Conservation (phyloP, 1,139 yeast genomes). For the Saccharomycopsis hybrid region DNA sequence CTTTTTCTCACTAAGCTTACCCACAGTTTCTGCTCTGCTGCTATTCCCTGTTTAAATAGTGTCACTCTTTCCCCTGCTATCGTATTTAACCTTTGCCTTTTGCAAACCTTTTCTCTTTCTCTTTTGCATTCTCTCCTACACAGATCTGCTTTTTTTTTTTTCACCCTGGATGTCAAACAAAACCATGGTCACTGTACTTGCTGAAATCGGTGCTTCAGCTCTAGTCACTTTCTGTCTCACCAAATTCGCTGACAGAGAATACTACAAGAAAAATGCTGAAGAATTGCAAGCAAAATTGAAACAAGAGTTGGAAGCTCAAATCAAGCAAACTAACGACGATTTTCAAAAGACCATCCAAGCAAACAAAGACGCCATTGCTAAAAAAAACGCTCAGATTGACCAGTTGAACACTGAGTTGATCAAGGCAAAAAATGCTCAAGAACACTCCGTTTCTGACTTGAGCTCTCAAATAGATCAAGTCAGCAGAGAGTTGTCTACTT, state of each 20-base stretch:
- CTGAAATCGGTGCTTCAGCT: slow-evolving; percentile 20
- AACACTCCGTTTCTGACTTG: slow-evolving; percentile 5
- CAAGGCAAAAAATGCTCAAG: neutral
- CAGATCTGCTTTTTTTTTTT: neutral
- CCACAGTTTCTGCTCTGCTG: no score
- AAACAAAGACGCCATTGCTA: slow-evolving; percentile 6
- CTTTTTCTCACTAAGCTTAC: no score
- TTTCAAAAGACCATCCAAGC: slow-evolving; percentile 4
- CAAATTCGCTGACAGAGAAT: slow-evolving; percentile 16
- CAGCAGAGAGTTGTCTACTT: neutral
- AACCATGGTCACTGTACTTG: slow-evolving; percentile 19
- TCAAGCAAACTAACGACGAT: slow-evolving; percentile 10
- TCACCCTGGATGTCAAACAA: slow-evolving; percentile 10
- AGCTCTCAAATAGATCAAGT: neutral
- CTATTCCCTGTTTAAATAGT: no score
- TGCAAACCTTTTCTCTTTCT: no score
- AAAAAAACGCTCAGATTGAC: slow-evolving; percentile 17
- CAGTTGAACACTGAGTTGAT: slow-evolving; percentile 8
- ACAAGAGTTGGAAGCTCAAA: slow-evolving; percentile 10
- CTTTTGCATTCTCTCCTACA: no score
- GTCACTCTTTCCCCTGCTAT: no score
- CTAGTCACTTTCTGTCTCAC: slow-evolving; percentile 16
- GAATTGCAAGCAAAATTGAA: slow-evolving; percentile 9
- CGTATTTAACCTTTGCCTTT: no score
- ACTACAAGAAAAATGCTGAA: slow-evolving; percentile 12